Conservation (phyloP, 371 early-diverging fungal species). For the Mucor irregularis region DNA sequence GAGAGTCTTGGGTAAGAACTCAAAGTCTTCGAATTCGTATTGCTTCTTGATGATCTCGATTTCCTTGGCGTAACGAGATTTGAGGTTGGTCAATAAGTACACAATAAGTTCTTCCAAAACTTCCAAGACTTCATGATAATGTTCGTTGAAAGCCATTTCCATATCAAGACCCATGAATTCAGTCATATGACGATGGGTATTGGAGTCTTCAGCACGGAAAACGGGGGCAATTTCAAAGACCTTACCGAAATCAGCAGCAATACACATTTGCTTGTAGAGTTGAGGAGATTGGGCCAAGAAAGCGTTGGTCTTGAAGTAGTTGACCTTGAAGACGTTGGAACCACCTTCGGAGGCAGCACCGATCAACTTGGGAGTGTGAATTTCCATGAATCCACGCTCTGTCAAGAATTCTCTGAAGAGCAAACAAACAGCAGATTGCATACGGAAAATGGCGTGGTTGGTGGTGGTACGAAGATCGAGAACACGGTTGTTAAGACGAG, state of each 20-base stretch:
- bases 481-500: conserved; percentile 96
- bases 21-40: conserved; percentile 92
- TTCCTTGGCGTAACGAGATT: conserved; percentile 80
- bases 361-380: conserved; percentile 99
- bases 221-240: conserved; percentile 99
- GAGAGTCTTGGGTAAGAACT: conserved; percentile 86
- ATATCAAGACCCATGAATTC: conserved; percentile 99
- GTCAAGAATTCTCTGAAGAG: conserved; percentile 95
- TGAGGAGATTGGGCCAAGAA: conserved; percentile 99
- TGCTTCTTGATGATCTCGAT: conserved; percentile 90
- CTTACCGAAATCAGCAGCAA: conserved; percentile 96
- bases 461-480: conserved; percentile 97
- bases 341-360: conserved; percentile 99
- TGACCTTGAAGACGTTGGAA: conserved; percentile 97
- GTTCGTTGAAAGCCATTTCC: conserved; percentile 99
- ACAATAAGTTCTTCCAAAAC: conserved; percentile 91
- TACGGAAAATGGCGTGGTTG: conserved; percentile 97
- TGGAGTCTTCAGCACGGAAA: conserved; percentile 99
- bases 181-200: conserved; percentile 99
- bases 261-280: conserved; percentile 99
- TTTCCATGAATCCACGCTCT: conserved; percentile 90
- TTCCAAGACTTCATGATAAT: conserved; percentile 97
- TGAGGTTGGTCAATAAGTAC: conserved; percentile 88
- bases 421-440: conserved; percentile 93
- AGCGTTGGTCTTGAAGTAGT: conserved; percentile 96